Evolutionary conservation across 768 basidiomycete species (phyloP), one percentile per base, ranked within the genome.

Genomic region (Termitomyces sp.): DNA sequence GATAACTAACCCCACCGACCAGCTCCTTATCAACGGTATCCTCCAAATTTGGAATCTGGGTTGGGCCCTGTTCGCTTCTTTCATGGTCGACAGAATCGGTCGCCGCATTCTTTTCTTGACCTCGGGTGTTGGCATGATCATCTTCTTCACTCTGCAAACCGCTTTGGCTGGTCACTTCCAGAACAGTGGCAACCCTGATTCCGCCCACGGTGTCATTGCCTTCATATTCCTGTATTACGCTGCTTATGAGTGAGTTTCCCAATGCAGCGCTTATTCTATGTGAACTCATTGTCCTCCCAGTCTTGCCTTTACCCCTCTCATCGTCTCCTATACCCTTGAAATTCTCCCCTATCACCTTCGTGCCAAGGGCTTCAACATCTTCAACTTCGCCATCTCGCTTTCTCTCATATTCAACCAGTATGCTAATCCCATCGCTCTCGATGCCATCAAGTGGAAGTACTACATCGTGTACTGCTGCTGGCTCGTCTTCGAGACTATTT

Each of bases 351-450:
- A 79, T 75, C 72, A 75, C 31, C 75, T 94, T 55, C 91, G 92
- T 69, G 91, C 91, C 62, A 94, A 92, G 77, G 90, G 91, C 53
- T 85, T 91, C 76, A 87, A 79, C 61, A 65, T 93, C 54, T 90
- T 93, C 78, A 88, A 83, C 72, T 87, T 94, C 68, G 73, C 81
- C 57, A 82, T 91, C 67, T 90, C 89, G 12, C 62, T 87, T 54
- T 80, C 91, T 6, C 83, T 94, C 62, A 89, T 95, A 70, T 91
- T 95, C 73, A 93, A 92, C 68, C 91, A 91, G 71, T 91, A 92
- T 66, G 83, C 86, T 68, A 93, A 93, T 75, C 91, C 90, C 37
- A 80, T 91, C 67, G 89, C 88, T 35, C 75, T 91, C 43, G 76
- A 77, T 5, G 56, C 66, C 38, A 73, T 91, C 50, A 73, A 67